A percentile compares a stretch with the other conserved stretches of the same genome.
Evolutionary conservation across 495 filamentous ascomycete species (phyloP).

Genomic region (Lasiosphaeria miniovina): DNA sequence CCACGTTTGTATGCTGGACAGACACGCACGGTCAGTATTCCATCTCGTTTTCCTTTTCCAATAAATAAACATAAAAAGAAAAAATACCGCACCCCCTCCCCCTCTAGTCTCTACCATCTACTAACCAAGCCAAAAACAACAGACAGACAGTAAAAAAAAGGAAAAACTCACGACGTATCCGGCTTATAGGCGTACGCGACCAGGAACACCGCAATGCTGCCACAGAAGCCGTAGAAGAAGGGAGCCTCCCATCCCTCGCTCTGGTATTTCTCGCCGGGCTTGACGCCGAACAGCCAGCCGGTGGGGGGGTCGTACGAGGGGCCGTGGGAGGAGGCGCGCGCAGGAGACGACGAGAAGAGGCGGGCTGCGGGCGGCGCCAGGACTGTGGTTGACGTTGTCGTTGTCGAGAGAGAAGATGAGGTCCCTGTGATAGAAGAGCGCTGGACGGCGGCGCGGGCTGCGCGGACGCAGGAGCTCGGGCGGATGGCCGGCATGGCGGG

Average conservation of each 20-base stretch:
- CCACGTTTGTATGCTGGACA: conserved; percentile 93
- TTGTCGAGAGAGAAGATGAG: neutral
- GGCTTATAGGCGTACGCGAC: conserved; percentile 96
- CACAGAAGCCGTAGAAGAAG: conserved; percentile 86
- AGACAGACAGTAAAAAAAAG: neutral
- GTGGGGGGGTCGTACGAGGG: conserved; percentile 84
- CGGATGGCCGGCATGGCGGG: neutral
- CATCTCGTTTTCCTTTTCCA: neutral
- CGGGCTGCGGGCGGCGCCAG: neutral
- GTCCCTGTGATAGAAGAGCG: neutral
- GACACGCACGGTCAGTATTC: conserved; percentile 16
- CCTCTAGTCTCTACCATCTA: neutral
- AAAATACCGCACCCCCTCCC: neutral
- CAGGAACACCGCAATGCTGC: conserved; percentile 68
- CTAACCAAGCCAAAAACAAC: neutral
- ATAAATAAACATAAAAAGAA: neutral
- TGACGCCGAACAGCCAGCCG: conserved; percentile 87
- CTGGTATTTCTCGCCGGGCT: conserved; percentile 89
- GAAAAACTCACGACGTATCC: conserved; percentile 84
- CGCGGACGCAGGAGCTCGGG: neutral
- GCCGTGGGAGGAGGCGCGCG: conserved; percentile 35
- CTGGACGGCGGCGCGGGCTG: conserved; percentile 1
- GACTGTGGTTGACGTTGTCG: neutral
- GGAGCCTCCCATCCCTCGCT: conserved; percentile 94
- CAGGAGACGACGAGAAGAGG: conserved; percentile 1